Conservation (phyloP, 371 early-diverging fungal genomes). For the Syncephalastrum sp. region DNA sequence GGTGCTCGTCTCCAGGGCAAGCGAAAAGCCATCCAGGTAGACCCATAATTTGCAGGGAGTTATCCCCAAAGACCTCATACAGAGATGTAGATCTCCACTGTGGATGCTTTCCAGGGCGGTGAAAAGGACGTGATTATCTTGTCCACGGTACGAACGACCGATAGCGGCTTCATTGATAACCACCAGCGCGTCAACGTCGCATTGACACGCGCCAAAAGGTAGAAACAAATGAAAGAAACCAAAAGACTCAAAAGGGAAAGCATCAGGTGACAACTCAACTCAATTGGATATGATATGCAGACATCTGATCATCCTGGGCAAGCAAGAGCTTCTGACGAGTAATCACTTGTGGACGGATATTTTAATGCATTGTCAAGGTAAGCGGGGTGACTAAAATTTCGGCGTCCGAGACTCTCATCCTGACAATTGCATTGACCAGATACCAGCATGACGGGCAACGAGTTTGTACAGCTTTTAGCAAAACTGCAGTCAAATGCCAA, state of each 20-base stretch:
- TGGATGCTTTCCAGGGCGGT: conserved; percentile 89
- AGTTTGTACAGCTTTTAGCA: conserved; percentile 8
- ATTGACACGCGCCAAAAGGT: conserved; percentile 58
- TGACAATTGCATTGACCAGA: background rate
- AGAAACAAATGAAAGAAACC: background rate
- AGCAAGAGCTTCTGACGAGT: conserved; percentile 23
- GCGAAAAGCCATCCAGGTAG: conserved; percentile 30
- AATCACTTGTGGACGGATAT: conserved; percentile 41
- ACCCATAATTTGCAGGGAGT: background rate
- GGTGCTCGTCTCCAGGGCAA: conserved; percentile 10
- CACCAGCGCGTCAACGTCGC: conserved; percentile 60
- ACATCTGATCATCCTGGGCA: conserved; percentile 67
- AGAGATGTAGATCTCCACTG: conserved; percentile 63
- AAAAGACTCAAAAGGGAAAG: background rate
- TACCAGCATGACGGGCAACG: conserved; percentile 10
- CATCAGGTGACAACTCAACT: background rate
- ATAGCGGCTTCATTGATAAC: conserved; percentile 57
- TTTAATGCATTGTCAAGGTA: conserved; percentile 42
- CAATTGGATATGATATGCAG: conserved; percentile 16
- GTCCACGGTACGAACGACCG: conserved; percentile 68
- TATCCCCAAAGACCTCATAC: background rate
- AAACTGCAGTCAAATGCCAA: conserved; percentile 2
- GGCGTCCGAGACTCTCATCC: background rate
- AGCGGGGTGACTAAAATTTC: background rate
- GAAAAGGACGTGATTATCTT: conserved; percentile 82